phyloP scores from a whole-genome alignment of 306 rosid species.

The Hippophae rhamnoides region DNA sequence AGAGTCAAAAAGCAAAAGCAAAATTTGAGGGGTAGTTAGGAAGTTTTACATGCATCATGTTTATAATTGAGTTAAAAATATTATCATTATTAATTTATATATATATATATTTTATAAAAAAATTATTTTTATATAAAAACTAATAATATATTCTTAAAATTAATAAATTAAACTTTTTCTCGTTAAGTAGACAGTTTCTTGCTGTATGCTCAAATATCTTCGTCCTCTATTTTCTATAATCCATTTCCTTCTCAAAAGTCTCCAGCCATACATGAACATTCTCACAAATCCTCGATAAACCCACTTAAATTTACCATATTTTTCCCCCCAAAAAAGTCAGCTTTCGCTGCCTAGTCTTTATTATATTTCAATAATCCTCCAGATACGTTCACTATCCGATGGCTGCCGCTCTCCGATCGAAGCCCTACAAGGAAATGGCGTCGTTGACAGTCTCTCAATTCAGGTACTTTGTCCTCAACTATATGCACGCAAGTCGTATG shows the following conservation, averaged over 20 bases:
- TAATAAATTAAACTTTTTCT: too few relatives aligned
- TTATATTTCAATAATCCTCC: not conserved
- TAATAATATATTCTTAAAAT: too few relatives aligned
- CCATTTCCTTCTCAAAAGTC: conserved; percentile 17
- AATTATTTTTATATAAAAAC: too few relatives aligned
- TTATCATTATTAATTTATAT: too few relatives aligned
- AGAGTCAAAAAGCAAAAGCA: too few relatives aligned
- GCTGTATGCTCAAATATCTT: too few relatives aligned
- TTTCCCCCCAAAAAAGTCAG: conserved; percentile 7
- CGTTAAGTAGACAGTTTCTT: too few relatives aligned
- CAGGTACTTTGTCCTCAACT: conserved; percentile 38
- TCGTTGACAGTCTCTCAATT: conserved; percentile 41
- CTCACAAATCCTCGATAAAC: conserved; percentile 15
- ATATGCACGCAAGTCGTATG: conserved; percentile 34
- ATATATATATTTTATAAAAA: too few relatives aligned
- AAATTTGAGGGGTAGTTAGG: too few relatives aligned
- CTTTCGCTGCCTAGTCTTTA: not conserved
- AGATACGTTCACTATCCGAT: conserved; percentile 11
- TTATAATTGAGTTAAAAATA: too few relatives aligned
- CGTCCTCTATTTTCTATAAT: not conserved
- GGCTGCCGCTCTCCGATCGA: conserved; percentile 76
- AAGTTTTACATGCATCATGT: too few relatives aligned
- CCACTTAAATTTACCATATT: conserved; percentile 13
- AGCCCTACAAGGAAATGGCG: conserved; percentile 46
- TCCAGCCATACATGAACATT: conserved; percentile 12